Evolutionary conservation across 805 yeast genomes (phyloP).

Genomic region (Diddensiella caesifluorescens): DNA sequence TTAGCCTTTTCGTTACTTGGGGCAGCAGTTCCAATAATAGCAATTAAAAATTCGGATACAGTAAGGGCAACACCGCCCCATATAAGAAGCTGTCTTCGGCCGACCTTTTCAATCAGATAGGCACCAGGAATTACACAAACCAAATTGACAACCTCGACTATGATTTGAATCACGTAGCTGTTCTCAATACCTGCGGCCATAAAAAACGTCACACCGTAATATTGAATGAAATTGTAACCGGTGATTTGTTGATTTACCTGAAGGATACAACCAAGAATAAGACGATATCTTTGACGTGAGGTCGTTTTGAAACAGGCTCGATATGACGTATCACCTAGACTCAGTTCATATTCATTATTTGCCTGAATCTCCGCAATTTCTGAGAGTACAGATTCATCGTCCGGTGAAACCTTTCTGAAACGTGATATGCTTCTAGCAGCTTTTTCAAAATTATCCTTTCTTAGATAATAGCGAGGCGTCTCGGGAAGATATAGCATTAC

Average conservation of each 20-base stretch:
- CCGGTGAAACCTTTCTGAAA: slow-evolving; percentile 34
- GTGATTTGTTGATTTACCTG: slow-evolving; percentile 56
- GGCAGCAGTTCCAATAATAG: slow-evolving; percentile 33
- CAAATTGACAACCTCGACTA: slow-evolving; percentile 50
- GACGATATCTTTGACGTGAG: slow-evolving; percentile 39
- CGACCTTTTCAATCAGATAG: slow-evolving; percentile 45
- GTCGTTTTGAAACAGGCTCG: slow-evolving; percentile 44
- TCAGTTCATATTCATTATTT: slow-evolving; percentile 45
- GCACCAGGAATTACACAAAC: slow-evolving; percentile 47
- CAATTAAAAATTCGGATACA: slow-evolving; percentile 50
- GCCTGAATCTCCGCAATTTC: slow-evolving; percentile 37
- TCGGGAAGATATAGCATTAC: slow-evolving; percentile 71
- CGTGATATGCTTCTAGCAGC: slow-evolving; percentile 53
- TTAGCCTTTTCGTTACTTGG: slow-evolving; percentile 39
- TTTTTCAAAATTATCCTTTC: slow-evolving; percentile 48
- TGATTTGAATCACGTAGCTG: slow-evolving; percentile 50
- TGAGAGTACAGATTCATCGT: slow-evolving; percentile 30
- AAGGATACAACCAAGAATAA: slow-evolving; percentile 39
- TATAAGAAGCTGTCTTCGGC: slow-evolving; percentile 44
- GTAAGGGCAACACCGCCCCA: slow-evolving; percentile 46
- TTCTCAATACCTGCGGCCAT: slow-evolving; percentile 38
- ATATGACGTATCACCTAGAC: slow-evolving; percentile 50
- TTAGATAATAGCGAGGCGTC: slow-evolving; percentile 65
- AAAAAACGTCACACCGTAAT: slow-evolving; percentile 58
- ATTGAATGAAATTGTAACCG: slow-evolving; percentile 65